Evolutionary conservation across 2,329 filamentous ascomycete genomes (phyloP), one percentile per base, ranked within the genome.

Genomic region (Coniella lustricola): DNA sequence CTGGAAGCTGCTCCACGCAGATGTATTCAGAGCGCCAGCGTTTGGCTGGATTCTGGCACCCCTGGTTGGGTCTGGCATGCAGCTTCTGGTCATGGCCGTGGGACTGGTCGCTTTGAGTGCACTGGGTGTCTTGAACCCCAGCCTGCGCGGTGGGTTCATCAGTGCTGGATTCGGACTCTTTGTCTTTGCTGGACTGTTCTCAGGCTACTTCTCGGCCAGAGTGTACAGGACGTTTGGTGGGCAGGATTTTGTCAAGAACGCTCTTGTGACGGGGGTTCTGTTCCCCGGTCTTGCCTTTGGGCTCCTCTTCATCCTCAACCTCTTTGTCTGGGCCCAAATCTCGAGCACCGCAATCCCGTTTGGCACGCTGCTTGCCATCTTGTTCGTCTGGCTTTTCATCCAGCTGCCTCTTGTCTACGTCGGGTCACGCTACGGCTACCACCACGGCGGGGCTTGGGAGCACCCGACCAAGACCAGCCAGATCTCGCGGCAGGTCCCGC

Each of bases 271-370:
- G 3, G 87, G 86, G 0, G 70, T 84, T 9, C 74, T 94, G 3
- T 87, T 94, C 61, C 89, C 89, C 0, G 88, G 88, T 1, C 73
- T 93, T 5, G 69, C 87, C 1, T 94, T 94, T 61, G 72, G 75
- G 8, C 74, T 86, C 25, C 70, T 90, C 32, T 89, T 94, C 66
- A 75, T 91, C 43, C 75, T 94, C 51, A 94, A 95, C 63, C 73
- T 94, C 9, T 94, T 94, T 62, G 87, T 93, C 50, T 95, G 89
- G 89, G 84, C 87, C 1, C 87, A 94, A 66, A 87, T 88, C 0
- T 93, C 87, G 10, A 90, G 85, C 64, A 94, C 88, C 1, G 89
- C 89, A 1, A 83, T 95, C 31, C 89, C 89, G 0, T 90, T 95
- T 57, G 78, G 84, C 31, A 93, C 87, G 0, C 73, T 95, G 3